phyloP scores from a whole-genome alignment of 1,284 basidiomycete genomes.

The Ganoderma lingzhi region DNA sequence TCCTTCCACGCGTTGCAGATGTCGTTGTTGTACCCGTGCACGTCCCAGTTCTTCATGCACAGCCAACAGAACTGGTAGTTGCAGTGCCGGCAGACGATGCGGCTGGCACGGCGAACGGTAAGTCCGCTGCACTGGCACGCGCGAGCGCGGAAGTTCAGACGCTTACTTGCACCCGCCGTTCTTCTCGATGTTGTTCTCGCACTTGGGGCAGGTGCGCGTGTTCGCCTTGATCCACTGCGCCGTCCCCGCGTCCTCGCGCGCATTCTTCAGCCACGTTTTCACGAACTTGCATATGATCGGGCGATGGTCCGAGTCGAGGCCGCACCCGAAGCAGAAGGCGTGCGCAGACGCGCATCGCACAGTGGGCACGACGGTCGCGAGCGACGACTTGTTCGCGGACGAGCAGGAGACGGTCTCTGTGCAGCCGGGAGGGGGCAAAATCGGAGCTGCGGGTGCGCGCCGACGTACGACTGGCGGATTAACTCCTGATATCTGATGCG shows the following conservation, averaged over 20 bases:
- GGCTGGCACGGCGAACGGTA: constrained; percentile 37
- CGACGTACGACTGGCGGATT: constrained; percentile 67
- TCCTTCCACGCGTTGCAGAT: constrained; percentile 75
- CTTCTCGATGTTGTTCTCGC: constrained; percentile 75
- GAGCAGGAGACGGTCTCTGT: constrained; percentile 43
- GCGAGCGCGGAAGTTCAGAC: not conserved
- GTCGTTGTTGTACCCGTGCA: constrained; percentile 68
- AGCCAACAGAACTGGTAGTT: constrained; percentile 77
- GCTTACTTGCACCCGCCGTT: constrained; percentile 76
- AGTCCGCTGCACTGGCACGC: constrained; percentile 38
- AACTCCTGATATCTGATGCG: constrained; percentile 58
- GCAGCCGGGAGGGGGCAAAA: constrained; percentile 62
- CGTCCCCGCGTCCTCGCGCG: constrained; percentile 74
- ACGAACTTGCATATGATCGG: constrained; percentile 69
- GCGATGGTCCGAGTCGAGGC: constrained; percentile 61
- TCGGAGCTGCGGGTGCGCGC: constrained; percentile 59
- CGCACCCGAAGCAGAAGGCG: constrained; percentile 66
- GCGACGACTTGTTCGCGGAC: constrained; percentile 47
- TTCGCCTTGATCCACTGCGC: constrained; percentile 76
- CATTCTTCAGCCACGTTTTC: constrained; percentile 69
- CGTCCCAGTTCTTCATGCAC: constrained; percentile 71
- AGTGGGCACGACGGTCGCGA: constrained; percentile 64
- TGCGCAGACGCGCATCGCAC: constrained; percentile 60
- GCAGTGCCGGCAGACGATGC: constrained; percentile 63
- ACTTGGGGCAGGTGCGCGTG: constrained; percentile 74